Evolutionary conservation across 257 asterid species (phyloP), one percentile per base, ranked within the genome.

Genomic region (Apocynum venetum): DNA sequence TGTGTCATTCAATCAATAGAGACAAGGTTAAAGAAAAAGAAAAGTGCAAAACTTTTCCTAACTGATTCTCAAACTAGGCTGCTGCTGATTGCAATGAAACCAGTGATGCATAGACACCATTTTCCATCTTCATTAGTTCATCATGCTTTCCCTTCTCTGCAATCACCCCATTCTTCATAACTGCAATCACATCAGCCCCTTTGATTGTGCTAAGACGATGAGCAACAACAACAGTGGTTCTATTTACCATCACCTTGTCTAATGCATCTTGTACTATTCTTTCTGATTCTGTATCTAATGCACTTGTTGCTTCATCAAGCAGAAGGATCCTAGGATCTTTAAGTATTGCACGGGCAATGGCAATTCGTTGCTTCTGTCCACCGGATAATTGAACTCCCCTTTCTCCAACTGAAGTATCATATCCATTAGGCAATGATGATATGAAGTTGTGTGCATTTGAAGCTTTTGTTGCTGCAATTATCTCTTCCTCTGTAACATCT

Each of bases 281-380:
- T 74, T 92, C 97, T 15, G 97, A 92, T 75, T 90, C 97, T 3
- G 91, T 76, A 72, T 92, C 97, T 15, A 92, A 76, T 0, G 97
- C 97, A 57, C 97, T 92, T 8, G 97, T 92, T 19, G 97, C 97
- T 83, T 92, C 97, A 20, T 91, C 97, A 6, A 92, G 89, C 73
- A 92, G 80, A 11, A 92, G 89, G 47, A 92, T 87, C 53, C 77
- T 87, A 0, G 97, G 97, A 68, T 90, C 89, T 76, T 89, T 92
- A 2, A 92, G 31, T 8, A 92, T 89, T 3, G 96, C 94, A 25
- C 97, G 82, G 1, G 97, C 91, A 2, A 92, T 90, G 17, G 97
- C 97, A 0, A 92, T 82, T 11, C 96, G 73, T 55, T 90, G 96
- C 80, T 90, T 92, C 65, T 92, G 97, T 56, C 97, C 97, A 3